Conservation (phyloP, 2,329 filamentous ascomycete species). For the Septoria linicola region DNA sequence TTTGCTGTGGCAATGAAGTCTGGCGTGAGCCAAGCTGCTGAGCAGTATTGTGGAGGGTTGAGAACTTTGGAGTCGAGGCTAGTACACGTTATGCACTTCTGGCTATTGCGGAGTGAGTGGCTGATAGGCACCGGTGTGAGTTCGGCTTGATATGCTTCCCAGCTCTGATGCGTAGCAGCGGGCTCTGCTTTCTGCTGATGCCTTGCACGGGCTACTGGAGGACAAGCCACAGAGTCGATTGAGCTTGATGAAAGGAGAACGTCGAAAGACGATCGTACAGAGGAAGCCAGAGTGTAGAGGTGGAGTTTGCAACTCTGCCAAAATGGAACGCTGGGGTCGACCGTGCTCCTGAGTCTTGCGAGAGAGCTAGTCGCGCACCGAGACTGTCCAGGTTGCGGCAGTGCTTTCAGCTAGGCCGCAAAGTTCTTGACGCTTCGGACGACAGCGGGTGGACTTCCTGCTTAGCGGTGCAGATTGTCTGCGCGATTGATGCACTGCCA, state of each 20-base stretch:
- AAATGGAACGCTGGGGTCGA: too few relatives aligned
- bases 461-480: neutral
- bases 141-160: neutral
- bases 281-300: constrained; percentile 5
- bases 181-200: neutral
- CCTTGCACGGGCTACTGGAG: constrained; percentile 2
- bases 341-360: too few relatives aligned
- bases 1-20: constrained; percentile 10
- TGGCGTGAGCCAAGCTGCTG: constrained; percentile 6
- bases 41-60: constrained; percentile 10
- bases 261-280: constrained; percentile 3
- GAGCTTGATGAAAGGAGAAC: neutral
- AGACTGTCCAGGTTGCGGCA: too few relatives aligned
- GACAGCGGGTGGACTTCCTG: too few relatives aligned
- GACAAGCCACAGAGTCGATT: neutral
- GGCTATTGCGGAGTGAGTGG: neutral
- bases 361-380: too few relatives aligned
- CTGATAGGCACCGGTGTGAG: neutral
- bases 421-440: too few relatives aligned
- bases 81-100: constrained; percentile 8
- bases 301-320: neutral
- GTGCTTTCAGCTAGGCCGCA: too few relatives aligned
- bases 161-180: neutral
- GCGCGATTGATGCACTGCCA: constrained; percentile 1
- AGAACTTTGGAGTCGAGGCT: neutral